Evolutionary conservation across 1,139 yeast species (phyloP).

Genomic region (Geotrichum aggregatum): DNA sequence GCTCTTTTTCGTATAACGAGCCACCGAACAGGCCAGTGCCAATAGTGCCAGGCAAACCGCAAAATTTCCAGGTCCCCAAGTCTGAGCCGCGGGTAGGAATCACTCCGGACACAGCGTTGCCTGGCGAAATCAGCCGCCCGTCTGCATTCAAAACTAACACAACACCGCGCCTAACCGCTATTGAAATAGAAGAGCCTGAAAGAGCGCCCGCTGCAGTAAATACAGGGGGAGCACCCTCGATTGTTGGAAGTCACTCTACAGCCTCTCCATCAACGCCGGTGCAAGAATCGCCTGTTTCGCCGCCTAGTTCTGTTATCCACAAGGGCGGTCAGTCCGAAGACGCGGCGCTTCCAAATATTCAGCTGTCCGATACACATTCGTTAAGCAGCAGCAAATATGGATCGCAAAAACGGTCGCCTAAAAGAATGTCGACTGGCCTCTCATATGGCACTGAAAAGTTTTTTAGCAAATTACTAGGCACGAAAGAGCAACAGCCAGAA

Average conservation of each 20-base stretch:
- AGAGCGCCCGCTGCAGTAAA: neutral
- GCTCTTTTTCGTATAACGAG: constrained; percentile 18
- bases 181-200: neutral
- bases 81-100: constrained; percentile 39
- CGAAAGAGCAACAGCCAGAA: too few relatives aligned
- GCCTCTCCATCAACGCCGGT: constrained; percentile 11
- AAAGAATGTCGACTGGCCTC: constrained; percentile 27
- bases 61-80: constrained; percentile 29
- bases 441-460: constrained; percentile 33
- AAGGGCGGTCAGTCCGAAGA: constrained; percentile 13
- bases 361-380: neutral
- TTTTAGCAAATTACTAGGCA: constrained; percentile 26
- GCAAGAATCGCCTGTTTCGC: constrained; percentile 7
- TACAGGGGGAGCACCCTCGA: neutral
- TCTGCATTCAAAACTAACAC: constrained; percentile 10
- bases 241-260: neutral
- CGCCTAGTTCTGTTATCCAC: constrained; percentile 11
- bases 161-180: neutral
- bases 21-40: constrained; percentile 20
- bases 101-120: constrained; percentile 36
- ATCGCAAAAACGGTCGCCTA: constrained; percentile 11
- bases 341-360: constrained; percentile 8
- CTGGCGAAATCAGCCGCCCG: constrained; percentile 39
- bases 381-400: constrained; percentile 10
- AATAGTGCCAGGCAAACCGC: constrained; percentile 4